Base-by-base conservation (phyloP, 306 rosid species). In the Albizia julibrissin region DNA sequence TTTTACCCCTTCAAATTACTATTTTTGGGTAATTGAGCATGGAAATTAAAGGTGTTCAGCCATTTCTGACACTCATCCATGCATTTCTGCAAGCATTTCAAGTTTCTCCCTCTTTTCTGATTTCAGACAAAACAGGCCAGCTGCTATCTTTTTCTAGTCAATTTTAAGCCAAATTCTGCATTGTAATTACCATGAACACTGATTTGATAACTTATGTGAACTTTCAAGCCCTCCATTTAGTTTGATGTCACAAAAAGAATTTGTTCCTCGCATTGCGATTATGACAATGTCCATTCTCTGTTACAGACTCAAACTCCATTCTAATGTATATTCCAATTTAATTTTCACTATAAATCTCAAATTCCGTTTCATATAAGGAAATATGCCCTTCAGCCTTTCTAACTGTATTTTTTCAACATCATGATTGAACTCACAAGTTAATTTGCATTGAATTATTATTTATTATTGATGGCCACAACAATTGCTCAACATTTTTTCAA, bases 231-330 rank as follows among this genome's bases (percentile, higher is more conserved):
- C 75, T 16, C 52, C 58, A 22, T 42, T 71, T 15, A 43, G 58
- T 11, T 43, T 44, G 18, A 24, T 3, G 58, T 71, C 58, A 24
- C 22, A 18, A 44, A 29, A 71, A 22, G 1, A 61, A 4, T 24
- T 44, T 24, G 37, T 71, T 71, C 58, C 75, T 44, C 3, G 13
- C 58, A 6, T 15, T 0, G 50, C 54, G 24, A 69, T 6, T 39
- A n/a, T 69, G 74, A 39, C 31, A 69, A 40, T 71, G 24, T 15
- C 75, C 75, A 6, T 71, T 71, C 52, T 69, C 54, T 42, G 29
- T 70, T 24, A 69, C 19, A 69, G 33, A 69, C 33, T 69, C 74
- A 42, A 39, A 42, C 27, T 12, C 49, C 44, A 31, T 3, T 4
- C 43, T 65, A 14, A 6, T 14, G 21, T 29, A 27, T 37, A 68